A percentile compares a stretch with the other conserved stretches of the same genome.
These are phyloP conservation scores for Malus sylvestris DNA, from an alignment of 306 rosid species.

Conservation along the genomic window DNA sequence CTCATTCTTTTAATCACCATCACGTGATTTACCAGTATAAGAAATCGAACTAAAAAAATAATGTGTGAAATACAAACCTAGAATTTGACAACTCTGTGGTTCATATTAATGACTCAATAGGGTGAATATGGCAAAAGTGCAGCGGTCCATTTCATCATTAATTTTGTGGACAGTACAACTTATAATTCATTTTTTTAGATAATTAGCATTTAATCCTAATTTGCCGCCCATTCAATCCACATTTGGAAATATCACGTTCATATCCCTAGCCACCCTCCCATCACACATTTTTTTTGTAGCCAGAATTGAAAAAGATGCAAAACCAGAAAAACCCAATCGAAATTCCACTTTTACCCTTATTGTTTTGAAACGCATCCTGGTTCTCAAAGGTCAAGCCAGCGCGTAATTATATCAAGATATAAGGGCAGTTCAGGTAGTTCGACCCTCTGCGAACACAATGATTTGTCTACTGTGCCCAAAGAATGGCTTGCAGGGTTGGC, in stretches of 20 bases:
- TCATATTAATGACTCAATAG: too few species aligned
- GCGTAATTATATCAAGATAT: not conserved
- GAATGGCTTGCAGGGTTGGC: conserved; percentile 97
- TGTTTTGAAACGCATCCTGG: not conserved
- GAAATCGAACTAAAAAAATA: too few species aligned
- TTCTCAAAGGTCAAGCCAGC: not conserved
- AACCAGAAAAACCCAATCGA: not conserved
- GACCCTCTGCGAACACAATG: conserved; percentile 5
- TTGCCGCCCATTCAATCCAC: not conserved
- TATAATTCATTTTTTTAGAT: not conserved
- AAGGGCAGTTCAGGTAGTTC: conserved; percentile 19
- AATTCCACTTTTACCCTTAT: conserved; percentile 10
- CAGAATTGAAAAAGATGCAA: not conserved
- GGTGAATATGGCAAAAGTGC: too few species aligned
- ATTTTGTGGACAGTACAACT: not conserved
- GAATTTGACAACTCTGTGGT: too few species aligned
- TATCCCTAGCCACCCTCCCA: not conserved
- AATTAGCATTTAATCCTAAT: not conserved
- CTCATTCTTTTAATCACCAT: accelerated
- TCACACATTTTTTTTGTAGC: not conserved
- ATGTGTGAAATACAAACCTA: too few species aligned
- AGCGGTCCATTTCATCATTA: not conserved
- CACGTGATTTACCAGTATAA: accelerated
- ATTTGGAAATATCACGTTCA: not conserved
- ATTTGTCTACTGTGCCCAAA: conserved; percentile 25